These are phyloP conservation scores for Rhizoclosmatium sp. DNA, from an alignment of 192 early-diverging fungal species.

Conservation along the genomic window DNA sequence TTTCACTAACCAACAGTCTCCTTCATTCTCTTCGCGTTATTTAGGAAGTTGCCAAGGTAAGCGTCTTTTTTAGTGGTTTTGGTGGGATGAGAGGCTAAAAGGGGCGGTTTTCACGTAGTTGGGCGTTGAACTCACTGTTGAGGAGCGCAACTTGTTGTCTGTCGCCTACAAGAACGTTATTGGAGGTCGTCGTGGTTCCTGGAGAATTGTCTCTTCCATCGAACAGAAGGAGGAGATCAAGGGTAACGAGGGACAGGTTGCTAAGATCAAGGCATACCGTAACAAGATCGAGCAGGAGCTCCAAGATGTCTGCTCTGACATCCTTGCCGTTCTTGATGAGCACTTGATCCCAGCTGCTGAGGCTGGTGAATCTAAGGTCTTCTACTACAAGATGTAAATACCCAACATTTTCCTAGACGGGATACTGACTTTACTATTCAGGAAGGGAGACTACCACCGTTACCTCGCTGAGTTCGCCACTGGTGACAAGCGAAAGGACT, in stretches of 20 bases:
- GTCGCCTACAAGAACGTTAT: slow-evolving; percentile 99
- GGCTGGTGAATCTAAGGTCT: slow-evolving; percentile 98
- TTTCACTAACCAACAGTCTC: background rate
- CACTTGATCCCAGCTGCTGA: slow-evolving; percentile 91
- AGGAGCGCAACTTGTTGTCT: slow-evolving; percentile 98
- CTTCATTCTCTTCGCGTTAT: background rate
- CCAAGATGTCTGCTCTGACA: slow-evolving; percentile 93
- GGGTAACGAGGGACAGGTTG: slow-evolving; percentile 89
- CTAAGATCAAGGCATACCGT: slow-evolving; percentile 94
- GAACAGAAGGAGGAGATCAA: slow-evolving; percentile 98
- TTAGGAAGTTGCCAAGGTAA: slow-evolving; percentile 86
- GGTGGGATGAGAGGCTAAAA: too few relatives aligned
- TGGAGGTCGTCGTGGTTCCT: slow-evolving; percentile 97
- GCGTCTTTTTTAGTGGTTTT: background rate
- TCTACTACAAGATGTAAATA: slow-evolving; percentile 98
- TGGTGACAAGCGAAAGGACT: slow-evolving; percentile 82
- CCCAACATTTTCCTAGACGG: slow-evolving; percentile 15
- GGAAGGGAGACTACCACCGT: slow-evolving; percentile 99
- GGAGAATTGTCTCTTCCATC: slow-evolving; percentile 99
- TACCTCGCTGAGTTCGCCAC: slow-evolving; percentile 98
- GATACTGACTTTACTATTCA: slow-evolving; percentile 40
- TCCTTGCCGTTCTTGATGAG: slow-evolving; percentile 88
- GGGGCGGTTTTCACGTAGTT: slow-evolving; percentile 66
- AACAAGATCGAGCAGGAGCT: slow-evolving; percentile 95
- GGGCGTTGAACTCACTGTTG: slow-evolving; percentile 91